Evolutionary conservation across 345 rosid genomes (phyloP).

Genomic region (Adansonia digitata): DNA sequence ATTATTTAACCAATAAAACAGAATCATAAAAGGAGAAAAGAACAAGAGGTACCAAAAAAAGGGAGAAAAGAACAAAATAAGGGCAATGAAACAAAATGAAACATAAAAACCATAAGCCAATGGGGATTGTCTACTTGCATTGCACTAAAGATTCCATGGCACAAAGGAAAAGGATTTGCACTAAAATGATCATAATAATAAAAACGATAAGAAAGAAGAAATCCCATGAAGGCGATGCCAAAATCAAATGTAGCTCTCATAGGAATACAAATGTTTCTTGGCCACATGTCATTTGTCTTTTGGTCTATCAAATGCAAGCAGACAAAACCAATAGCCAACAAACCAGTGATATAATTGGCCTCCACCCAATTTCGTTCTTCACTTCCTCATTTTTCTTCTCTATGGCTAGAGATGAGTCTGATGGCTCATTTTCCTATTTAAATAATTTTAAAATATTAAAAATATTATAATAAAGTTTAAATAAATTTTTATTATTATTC

Average conservation of each 20-base stretch:
- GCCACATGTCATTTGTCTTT: background rate
- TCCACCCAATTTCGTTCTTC: background rate
- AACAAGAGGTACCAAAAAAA: background rate
- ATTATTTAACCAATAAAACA: background rate
- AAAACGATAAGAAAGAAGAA: background rate
- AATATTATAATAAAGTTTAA: too few relatives aligned
- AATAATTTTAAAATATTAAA: too few relatives aligned
- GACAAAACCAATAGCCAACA: background rate
- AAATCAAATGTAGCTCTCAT: background rate
- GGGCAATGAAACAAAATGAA: background rate
- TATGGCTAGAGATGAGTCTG: too few relatives aligned
- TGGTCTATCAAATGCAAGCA: background rate
- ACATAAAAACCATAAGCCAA: background rate
- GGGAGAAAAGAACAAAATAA: background rate
- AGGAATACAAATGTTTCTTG: background rate
- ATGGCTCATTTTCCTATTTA: too few relatives aligned
- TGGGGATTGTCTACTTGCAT: background rate
- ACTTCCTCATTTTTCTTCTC: background rate
- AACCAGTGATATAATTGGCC: background rate
- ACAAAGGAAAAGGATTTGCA: background rate
- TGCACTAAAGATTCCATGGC: background rate
- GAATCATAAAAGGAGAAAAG: background rate
- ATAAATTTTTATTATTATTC: too few relatives aligned
- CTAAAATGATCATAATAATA: background rate
- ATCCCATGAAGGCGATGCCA: background rate